Base-by-base conservation (phyloP, 805 yeast species). In the Candida anglica region DNA sequence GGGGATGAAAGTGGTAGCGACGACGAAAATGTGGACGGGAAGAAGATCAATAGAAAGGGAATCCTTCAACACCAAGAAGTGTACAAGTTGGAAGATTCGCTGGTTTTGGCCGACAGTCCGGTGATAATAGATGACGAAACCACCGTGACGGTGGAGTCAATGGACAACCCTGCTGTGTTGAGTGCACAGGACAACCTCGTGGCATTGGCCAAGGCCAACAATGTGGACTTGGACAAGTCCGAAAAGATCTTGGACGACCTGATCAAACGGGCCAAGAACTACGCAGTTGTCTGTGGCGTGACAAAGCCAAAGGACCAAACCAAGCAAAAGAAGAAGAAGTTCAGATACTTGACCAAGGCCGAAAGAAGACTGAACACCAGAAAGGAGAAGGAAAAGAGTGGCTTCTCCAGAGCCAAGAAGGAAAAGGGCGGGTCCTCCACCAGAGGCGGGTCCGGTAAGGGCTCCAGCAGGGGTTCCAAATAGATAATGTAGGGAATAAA, bases 281-380 rank as follows among this genome's bases (percentile, higher is more conserved):
- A 91, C 49, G 97, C 96, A 1, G 75, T 74, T 43, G 60, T 81
- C 43, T 53, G 59, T 32, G 78, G 85, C 13, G 73, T 69, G 44
- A 57, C 69, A 27, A 73, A 76, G 44, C 60, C 66, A 19, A 42
- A 47, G 6, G 26, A 24, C 21, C 43, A 50, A 34, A 52, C 49
- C 21, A 57, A 58, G 43, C 48, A 50, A 8, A 60, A 58, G 37
- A 60, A 56, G 41, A 75, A 70, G 60, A 89, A 89, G 71, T 88
- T 88, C 52, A 77, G 96, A 61, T 91, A 89, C 48, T 70, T 89
- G 56, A 76, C 93, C 32, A 86, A 87, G 57, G 62, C 69, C 18
- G 96, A 88, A 60, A 75, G 98, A 60, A 78, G 65, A 39, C 69
- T 60, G 16, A 65, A 64, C 37, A 52, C 53, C 33, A 48, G 64